Percentiles rank a stretch among this genome's conserved stretches.
Evolutionary conservation across 805 yeast species (phyloP).

Genomic region (Tetrapisispora nanseiensis): DNA sequence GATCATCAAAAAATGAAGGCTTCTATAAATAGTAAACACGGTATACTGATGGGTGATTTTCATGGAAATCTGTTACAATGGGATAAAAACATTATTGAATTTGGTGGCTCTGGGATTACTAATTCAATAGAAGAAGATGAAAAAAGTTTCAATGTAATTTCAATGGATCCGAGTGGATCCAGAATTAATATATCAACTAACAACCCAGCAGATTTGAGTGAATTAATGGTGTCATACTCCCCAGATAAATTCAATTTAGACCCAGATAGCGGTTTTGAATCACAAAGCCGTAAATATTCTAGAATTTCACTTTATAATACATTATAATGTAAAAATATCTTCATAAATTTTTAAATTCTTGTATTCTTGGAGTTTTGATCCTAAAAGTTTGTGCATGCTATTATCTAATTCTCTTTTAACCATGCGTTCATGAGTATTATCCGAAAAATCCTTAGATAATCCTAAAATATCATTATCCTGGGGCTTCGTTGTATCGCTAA

Average conservation of each 20-base stretch:
- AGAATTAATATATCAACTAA: slow-evolving; percentile 14
- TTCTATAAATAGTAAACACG: slow-evolving; percentile 10
- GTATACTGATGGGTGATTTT: slow-evolving; percentile 19
- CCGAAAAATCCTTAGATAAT: slow-evolving; percentile 4
- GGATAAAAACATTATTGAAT: slow-evolving; percentile 19
- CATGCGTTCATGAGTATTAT: slow-evolving; percentile 10
- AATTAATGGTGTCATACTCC: slow-evolving; percentile 14
- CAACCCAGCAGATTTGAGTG: slow-evolving; percentile 13
- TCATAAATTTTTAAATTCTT: slow-evolving; percentile 17
- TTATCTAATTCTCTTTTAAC: slow-evolving; percentile 10
- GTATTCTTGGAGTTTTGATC: slow-evolving; percentile 18
- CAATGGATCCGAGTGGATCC: background rate
- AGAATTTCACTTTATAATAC: slow-evolving; percentile 4
- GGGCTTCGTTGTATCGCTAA: no score
- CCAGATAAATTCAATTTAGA: slow-evolving; percentile 15
- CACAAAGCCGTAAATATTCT: background rate
- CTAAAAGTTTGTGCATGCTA: slow-evolving; percentile 13
- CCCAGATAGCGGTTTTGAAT: background rate
- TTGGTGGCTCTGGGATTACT: slow-evolving; percentile 17
- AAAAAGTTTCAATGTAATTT: background rate
- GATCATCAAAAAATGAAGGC: slow-evolving; percentile 22
- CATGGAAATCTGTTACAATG: slow-evolving; percentile 18
- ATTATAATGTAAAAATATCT: slow-evolving; percentile 21
- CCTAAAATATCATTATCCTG: no score
- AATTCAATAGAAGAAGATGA: background rate